Evolutionary conservation across 2,329 filamentous ascomycete species (phyloP).

Genomic region (Helotiales sp.): DNA sequence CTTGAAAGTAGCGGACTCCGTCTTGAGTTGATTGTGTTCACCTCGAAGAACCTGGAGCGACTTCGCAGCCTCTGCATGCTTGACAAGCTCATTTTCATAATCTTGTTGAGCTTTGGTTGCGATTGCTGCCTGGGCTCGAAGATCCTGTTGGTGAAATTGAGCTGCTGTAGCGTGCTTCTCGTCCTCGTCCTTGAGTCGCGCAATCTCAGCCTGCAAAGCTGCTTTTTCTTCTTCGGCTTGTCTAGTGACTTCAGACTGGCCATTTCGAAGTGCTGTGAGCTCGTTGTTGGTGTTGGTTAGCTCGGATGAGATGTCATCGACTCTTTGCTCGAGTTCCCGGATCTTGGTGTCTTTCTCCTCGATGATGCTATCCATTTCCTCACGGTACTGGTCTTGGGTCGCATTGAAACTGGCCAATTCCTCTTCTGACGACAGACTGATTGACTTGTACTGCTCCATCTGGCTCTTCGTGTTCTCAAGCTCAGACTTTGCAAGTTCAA

Average conservation of each 20-base stretch:
- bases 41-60: conserved; percentile 76
- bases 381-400: conserved; percentile 84
- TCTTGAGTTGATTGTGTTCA: conserved; percentile 83
- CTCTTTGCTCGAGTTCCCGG: conserved; percentile 78
- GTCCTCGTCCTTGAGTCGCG: conserved; percentile 81
- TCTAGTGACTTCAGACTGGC: conserved; percentile 74
- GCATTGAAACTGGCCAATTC: conserved; percentile 79
- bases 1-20: conserved; percentile 74
- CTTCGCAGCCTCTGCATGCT: conserved; percentile 94
- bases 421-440: conserved; percentile 87
- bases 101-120: conserved; percentile 91
- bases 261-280: conserved; percentile 77
- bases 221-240: conserved; percentile 83
- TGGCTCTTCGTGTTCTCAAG: conserved; percentile 81
- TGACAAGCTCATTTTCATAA: conserved; percentile 92
- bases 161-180: conserved; percentile 80
- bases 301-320: conserved; percentile 84
- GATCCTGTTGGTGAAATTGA: conserved; percentile 85
- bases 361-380: conserved; percentile 79
- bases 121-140: conserved; percentile 92
- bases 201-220: conserved; percentile 77
- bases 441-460: conserved; percentile 84
- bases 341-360: conserved; percentile 80
- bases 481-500: conserved; percentile 80
- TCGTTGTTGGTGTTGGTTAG: conserved; percentile 82